phyloP scores from a whole-genome alignment of 176 grass and related monocot species.

The Elymus sibiricus region DNA sequence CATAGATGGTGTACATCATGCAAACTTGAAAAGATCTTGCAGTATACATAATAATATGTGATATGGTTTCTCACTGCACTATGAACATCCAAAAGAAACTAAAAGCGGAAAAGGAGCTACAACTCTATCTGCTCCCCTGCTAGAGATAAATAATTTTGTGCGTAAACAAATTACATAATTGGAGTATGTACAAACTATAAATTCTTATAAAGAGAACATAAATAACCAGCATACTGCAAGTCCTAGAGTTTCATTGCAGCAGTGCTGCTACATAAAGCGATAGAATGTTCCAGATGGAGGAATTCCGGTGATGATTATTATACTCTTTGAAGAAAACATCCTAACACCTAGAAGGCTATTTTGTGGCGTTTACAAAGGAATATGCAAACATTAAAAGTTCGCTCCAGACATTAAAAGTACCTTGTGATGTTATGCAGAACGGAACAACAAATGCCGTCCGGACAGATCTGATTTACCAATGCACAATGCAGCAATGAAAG shows the following conservation, averaged over 20 bases:
- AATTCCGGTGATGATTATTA: neutral
- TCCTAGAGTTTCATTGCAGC: conserved; percentile 7
- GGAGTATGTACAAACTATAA: neutral
- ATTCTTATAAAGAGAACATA: neutral
- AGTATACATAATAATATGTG: neutral
- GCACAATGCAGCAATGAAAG: neutral
- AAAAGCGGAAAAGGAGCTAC: neutral
- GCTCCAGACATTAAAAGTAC: conserved; percentile 11
- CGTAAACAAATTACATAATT: neutral
- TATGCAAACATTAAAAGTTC: conserved; percentile 23
- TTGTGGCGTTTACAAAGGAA: conserved; percentile 19
- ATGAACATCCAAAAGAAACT: neutral
- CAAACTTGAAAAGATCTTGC: neutral
- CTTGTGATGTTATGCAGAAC: neutral
- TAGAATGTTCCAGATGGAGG: conserved; percentile 26
- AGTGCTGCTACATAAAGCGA: neutral
- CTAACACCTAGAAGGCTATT: neutral
- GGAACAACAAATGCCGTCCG: neutral
- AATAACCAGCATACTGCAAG: neutral
- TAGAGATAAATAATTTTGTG: neutral
- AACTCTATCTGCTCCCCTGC: neutral
- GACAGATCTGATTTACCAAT: neutral
- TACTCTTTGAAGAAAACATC: conserved; percentile 6
- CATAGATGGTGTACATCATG: neutral
- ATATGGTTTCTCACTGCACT: neutral